Evolutionary conservation across 148 eudicot species (phyloP), one percentile per base, ranked within the genome.

Genomic region (Camellia sinensis): DNA sequence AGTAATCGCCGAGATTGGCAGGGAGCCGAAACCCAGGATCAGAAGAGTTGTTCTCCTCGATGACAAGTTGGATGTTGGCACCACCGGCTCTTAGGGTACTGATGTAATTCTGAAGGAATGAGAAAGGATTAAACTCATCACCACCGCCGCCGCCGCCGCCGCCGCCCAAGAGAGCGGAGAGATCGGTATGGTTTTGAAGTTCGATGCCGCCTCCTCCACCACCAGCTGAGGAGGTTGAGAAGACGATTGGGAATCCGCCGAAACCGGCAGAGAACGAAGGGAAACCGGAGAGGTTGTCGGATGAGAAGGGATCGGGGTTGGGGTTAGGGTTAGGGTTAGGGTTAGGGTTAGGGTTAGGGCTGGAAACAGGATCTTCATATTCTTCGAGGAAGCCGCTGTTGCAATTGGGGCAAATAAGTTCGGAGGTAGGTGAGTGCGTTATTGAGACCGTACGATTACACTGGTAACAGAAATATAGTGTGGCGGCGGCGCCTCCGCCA

Each of bases 331-430:
- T 77, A 41, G 85, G 82, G 82, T 46, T 43, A 60, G 87, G 76
- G 72, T 66, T 77, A 71, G 81, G 74, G 71, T 61, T 77, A 41
- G 85, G 82, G 82, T 80, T 77, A 22, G 82, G 29, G 29, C 29
- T 60, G 52, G 52, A 45, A 4, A 73, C 70, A 11, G 80, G 82
- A 21, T 85, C 75, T 65, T 86, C 90, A 53, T 48, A 79, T 83
- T 91, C 94, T 86, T 91, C 94, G 12, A 90, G 83, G 80, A 90
- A 91, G 6, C 88, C 87, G 62, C 88, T 90, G 80, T 81, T 80
- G 83, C 92, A 91, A 80, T 78, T 75, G 75, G 91, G 94, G 86
- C 92, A 88, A 68, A 76, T 10, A 70, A 88, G 82, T 48, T 89
- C 91, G 59, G 80, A 53, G 69, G 85, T 48, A 9, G 88, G 84